Base-by-base conservation (phyloP, 2,329 filamentous ascomycete genomes). In the Aspergillus ustus region DNA sequence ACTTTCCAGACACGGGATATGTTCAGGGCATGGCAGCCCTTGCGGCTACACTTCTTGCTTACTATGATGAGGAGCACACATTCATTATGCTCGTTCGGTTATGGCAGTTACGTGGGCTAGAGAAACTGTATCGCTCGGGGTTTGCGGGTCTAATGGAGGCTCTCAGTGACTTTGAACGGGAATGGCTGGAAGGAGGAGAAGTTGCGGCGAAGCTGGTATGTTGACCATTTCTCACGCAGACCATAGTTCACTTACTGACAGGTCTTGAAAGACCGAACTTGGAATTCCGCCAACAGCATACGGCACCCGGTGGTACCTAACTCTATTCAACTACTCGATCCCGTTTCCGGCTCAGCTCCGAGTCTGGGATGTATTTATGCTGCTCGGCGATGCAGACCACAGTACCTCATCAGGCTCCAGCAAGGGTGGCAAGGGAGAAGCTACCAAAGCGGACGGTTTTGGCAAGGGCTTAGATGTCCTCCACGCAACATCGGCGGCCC, bases 11-110 rank as follows among this genome's bases (percentile, higher is more conserved):
- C 25, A 95, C 91, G 6, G 95, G 95, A 29, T 99, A 99, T 75
- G 95, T 98, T 0, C 95, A 99, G 77, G 95, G 95, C 57, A 99
- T 99, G 95, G 95, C 94, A 17, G 91, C 93, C 22, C 82, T 98
- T 44, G 93, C 92, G 1, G 94, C 94, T 1, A 98, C 95, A 0
- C 82, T 99, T 20, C 86, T 99, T 7, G 97, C 94, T 74, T 99
- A 99, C 75, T 99, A 93, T 76, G 94, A 98, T 67, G 95, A 99
- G 77, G 95, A 97, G 76, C 88, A 88, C 69, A 89, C 92, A 6
- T 99, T 99, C 71, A 87, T 98, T 52, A 98, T 99, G 95, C 81
- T 98, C 57, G 93, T 96, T n/a, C 87, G 95, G 25, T 83, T 99
- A 72, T 99, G 94, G 92, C 88, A 92, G 73, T 83, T 96, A 62